phyloP scores from a whole-genome alignment of 345 rosid species.

The Gossypium australe region DNA sequence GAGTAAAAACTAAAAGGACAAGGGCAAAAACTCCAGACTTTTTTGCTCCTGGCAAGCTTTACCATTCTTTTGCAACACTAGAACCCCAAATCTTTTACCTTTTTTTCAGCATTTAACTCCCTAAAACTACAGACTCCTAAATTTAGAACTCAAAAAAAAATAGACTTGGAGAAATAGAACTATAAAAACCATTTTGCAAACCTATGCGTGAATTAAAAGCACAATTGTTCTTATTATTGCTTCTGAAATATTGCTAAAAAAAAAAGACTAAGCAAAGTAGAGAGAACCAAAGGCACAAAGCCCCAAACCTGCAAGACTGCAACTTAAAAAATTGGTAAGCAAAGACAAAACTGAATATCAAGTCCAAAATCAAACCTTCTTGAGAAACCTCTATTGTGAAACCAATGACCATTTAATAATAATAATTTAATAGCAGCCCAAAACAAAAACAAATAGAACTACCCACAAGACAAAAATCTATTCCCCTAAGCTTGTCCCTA shows the following conservation, averaged over 20 bases:
- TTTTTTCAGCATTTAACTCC: conserved; percentile 23
- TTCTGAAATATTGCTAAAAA: conserved; percentile 9
- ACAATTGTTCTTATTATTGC: not conserved
- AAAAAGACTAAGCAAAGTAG: conserved; percentile 12
- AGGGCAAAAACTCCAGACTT: conserved; percentile 20
- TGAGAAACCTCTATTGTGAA: conserved; percentile 30
- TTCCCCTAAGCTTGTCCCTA: conserved; percentile 43
- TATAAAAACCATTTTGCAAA: too few relatives aligned
- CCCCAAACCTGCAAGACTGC: conserved; percentile 19
- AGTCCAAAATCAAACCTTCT: conserved; percentile 25
- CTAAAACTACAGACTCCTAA: not conserved
- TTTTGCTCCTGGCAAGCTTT: conserved; percentile 32
- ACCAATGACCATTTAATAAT: conserved; percentile 21
- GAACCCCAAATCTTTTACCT: conserved; percentile 18
- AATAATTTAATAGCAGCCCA: conserved; percentile 12
- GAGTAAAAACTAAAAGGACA: conserved; percentile 14
- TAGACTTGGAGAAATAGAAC: not conserved
- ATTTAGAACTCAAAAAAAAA: not conserved
- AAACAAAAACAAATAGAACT: conserved; percentile 22
- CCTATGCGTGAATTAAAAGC: too few relatives aligned
- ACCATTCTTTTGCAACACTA: conserved; percentile 33
- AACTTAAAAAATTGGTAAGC: conserved; percentile 17
- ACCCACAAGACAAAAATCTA: conserved; percentile 58
- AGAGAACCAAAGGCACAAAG: conserved; percentile 15
- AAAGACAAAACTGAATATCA: conserved; percentile 31